A percentile compares a stretch with the other conserved stretches of the same genome.
These are phyloP conservation scores for Viola pubescens DNA, from an alignment of 441 rosid species.

Conservation along the genomic window DNA sequence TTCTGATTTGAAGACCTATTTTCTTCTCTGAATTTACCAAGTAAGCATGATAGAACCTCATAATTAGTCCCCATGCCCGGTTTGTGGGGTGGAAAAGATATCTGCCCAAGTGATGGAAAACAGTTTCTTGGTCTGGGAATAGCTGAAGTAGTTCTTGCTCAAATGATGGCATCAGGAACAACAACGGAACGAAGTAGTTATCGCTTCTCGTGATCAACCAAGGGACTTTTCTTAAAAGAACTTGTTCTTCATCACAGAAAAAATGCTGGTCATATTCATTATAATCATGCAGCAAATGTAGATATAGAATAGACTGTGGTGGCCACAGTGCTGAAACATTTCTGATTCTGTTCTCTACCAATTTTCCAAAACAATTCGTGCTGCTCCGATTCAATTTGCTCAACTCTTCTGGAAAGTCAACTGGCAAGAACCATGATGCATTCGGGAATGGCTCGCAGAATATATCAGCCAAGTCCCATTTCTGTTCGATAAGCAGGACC, in stretches of 20 bases:
- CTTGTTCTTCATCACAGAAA: not conserved
- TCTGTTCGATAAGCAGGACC: not conserved
- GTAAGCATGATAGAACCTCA: conserved; percentile 1
- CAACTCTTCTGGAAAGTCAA: not conserved
- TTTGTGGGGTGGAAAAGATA: conserved; percentile 10
- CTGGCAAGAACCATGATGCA: not conserved
- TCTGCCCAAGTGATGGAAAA: not conserved
- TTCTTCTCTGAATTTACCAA: conserved; percentile 43
- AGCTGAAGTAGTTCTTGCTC: not conserved
- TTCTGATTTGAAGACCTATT: conserved; percentile 55
- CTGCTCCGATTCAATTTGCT: not conserved
- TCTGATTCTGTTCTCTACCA: not conserved
- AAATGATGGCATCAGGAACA: conserved; percentile 10
- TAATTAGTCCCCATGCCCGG: conserved; percentile 12
- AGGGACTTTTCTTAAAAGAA: not conserved
- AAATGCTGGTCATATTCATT: not conserved
- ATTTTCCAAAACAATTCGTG: too few species aligned
- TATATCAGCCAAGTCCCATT: not conserved
- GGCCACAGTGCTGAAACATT: not conserved
- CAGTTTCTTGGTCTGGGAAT: conserved; percentile 9
- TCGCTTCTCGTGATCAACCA: conserved; percentile 7
- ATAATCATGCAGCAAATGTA: too few species aligned
- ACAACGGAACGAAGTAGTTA: conserved; percentile 8
- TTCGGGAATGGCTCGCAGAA: not conserved
- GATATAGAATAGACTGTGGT: too few species aligned